Evolutionary conservation across 2,329 filamentous ascomycete genomes (phyloP), one percentile per base, ranked within the genome.

Genomic region (Ceratocystis colombiana): DNA sequence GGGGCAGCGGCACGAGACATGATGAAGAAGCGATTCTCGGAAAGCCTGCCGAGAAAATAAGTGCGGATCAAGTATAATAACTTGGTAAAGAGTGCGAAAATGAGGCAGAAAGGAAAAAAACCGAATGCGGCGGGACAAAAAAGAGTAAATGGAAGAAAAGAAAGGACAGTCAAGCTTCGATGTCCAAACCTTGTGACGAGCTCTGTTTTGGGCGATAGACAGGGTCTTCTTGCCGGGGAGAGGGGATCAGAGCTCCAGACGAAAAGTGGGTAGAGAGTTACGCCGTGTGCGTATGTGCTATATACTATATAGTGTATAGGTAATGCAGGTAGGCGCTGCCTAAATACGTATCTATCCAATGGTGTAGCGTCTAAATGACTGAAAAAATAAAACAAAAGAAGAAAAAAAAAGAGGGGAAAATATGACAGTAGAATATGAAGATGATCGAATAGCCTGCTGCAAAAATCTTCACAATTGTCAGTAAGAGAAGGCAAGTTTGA

Each of bases 1-100:
- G 79, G 82, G 70, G 81, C 76, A 72, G 79, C 78, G 68, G 82
- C 73, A 73, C 82, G 82, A 73, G 82, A 84, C 82, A 85, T 84
- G 72, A 68, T 68, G 46, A 44, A 64, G 20, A 62, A 48, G 41
- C 30, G 50, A 62, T 41, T 68, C 48, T 50, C 64, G 53, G 64
- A 55, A 66, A 59, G 59, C 48, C 61, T 57, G 64, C 64, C 64
- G 64, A 66, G 55, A 66, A 28, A 55, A 33, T n/a, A 55, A 57
- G 10, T 2, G 48, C 8, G 22, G 10, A 53, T 53, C 48, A 53
- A 53, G 22, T 53, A 28, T 41, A 50, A 53, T 57, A 45, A 50
- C 37, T 41, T 57, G 66, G 50, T 61, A 63, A 68, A 64, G 28
- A 63, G 30, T 28, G 48, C 59, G 57, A 64, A 68, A 62, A 48